Evolutionary conservation across 2,329 filamentous ascomycete species (phyloP), one percentile per base, ranked within the genome.

Genomic region (Sclerotinia sclerotiorum): DNA sequence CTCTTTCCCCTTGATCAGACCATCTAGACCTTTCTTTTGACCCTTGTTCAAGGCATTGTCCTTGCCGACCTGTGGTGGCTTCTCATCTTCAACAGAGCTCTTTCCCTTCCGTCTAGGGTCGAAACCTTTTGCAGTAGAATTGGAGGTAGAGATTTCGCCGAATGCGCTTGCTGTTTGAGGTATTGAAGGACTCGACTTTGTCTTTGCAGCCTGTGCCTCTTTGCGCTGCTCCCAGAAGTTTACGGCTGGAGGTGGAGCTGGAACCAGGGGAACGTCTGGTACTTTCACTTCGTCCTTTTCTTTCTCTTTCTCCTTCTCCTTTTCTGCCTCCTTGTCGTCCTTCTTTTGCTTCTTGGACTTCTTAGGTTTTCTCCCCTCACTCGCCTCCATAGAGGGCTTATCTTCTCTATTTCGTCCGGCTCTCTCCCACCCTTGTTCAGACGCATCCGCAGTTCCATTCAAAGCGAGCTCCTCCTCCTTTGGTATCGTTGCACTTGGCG

Each of bases 201-300:
- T 74, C 76, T 84, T 84, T 51, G 82, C 80, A n/a, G 84, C 79
- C 70, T 84, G 68, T 58, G 88, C 88, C 75, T 93, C 89, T 74
- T 85, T 89, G 68, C 94, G 87, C 79, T 94, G 88, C 71, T 89
- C 86, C 94, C 95, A 99, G 71, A 94, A 83, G 78, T 99, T 99
- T 69, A 97, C 90, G 1, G 87, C 79, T 0, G 95, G 95, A 55
- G 91, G 84, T 42, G 93, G 90, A 24, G 94, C 94, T 70, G 95
- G 92, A 58, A 90, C 89, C 54, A 97, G 83, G 70, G 82, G 79
- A 35, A 67, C 19, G 56, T 64, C 61, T 27, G 87, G 81, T 74
- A 85, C 81, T 19, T 82, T 82, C 70, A 86, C 81, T 69, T 85
- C 84, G 73, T 86, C 86, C 74, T 88, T 86, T 72, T 88, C 85